phyloP scores from a whole-genome alignment of 2,329 filamentous ascomycete species.

The Rosellinia necatrix region DNA sequence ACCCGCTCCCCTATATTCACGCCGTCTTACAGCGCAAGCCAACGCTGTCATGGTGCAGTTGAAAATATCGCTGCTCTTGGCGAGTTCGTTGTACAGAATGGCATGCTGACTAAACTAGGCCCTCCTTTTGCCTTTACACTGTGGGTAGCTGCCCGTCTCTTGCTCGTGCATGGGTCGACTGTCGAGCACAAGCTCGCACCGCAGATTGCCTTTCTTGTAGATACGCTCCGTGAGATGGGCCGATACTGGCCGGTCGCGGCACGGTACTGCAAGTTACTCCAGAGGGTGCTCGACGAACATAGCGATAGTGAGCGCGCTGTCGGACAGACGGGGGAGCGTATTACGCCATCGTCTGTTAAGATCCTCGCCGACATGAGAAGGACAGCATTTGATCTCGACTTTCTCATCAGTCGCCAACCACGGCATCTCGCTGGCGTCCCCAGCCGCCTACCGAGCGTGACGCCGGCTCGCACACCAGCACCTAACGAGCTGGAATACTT shows the following conservation, averaged over 20 bases:
- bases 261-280: conserved; percentile 78
- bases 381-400: conserved; percentile 87
- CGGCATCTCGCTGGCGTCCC: conserved; percentile 47
- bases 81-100: conserved; percentile 76
- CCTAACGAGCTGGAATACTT: conserved; percentile 87
- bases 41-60: conserved; percentile 81
- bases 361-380: conserved; percentile 91
- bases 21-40: conserved; percentile 82
- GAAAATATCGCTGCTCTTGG: conserved; percentile 80
- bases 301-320: conserved; percentile 69
- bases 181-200: conserved; percentile 82
- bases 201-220: conserved; percentile 80
- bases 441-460: conserved; percentile 56
- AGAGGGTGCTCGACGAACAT: conserved; percentile 85
- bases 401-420: conserved; percentile 84
- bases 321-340: conserved; percentile 65
- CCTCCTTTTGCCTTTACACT: conserved; percentile 91
- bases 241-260: conserved; percentile 84
- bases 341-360: conserved; percentile 80
- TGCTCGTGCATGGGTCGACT: conserved; percentile 88
- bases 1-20: conserved; percentile 88
- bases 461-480: conserved; percentile 70
- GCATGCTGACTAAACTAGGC: conserved; percentile 78
- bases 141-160: conserved; percentile 86
- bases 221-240: conserved; percentile 80